phyloP scores from a whole-genome alignment of 2,329 filamentous ascomycete species.

The Penicillium sp. region DNA sequence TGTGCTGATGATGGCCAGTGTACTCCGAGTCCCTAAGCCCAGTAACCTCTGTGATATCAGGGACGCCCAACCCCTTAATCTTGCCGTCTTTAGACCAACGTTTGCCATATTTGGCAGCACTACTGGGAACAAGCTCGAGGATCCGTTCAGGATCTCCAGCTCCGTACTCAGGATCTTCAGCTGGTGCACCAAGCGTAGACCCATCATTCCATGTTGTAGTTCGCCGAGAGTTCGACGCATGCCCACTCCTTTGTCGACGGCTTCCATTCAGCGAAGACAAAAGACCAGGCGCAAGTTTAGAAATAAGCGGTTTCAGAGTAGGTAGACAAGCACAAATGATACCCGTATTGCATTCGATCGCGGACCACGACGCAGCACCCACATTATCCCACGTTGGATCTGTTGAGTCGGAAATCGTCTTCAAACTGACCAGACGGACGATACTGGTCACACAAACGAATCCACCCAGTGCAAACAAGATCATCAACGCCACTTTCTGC shows the following conservation, averaged over 20 bases:
- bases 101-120: conserved; percentile 11
- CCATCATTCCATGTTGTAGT: conserved; percentile 30
- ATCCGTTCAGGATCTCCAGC: conserved; percentile 24
- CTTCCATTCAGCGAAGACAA: conserved; percentile 27
- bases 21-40: neutral
- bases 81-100: conserved; percentile 19
- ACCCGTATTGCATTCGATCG: conserved; percentile 42
- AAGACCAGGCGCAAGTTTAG: conserved; percentile 30
- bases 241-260: conserved; percentile 12
- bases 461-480: conserved; percentile 44
- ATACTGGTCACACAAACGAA: conserved; percentile 40
- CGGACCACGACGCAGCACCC: conserved; percentile 38
- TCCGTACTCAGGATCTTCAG: conserved; percentile 31
- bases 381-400: conserved; percentile 40
- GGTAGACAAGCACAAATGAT: conserved; percentile 46
- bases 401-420: conserved; percentile 31
- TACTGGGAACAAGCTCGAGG: conserved; percentile 20
- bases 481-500: conserved; percentile 44
- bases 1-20: conserved; percentile 4
- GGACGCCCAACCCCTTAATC: conserved; percentile 1
- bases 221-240: conserved; percentile 14
- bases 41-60: conserved; percentile 9
- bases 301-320: conserved; percentile 38
- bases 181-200: conserved; percentile 28
- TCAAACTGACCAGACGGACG: conserved; percentile 33